Percentiles rank a stretch among this genome's conserved stretches.
phyloP scores from a whole-genome alignment of 192 early-diverging fungal genomes.

The Lobosporangium transversale region DNA sequence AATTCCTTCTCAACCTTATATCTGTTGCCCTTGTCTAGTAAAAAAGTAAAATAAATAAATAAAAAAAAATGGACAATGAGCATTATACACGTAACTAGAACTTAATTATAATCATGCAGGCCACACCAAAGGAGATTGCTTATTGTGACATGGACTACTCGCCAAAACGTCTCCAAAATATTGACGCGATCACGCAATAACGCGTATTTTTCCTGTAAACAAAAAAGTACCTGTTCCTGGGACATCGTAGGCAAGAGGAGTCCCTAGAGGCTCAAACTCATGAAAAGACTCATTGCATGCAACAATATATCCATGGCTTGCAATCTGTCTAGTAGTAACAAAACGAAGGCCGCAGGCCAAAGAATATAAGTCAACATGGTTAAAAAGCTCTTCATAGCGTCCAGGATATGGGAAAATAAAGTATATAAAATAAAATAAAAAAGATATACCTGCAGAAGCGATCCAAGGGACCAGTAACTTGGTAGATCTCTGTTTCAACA shows the following conservation, averaged over 20 bases:
- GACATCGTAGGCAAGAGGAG: conserved; percentile 64
- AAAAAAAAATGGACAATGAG: too few species aligned
- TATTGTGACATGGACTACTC: too few species aligned
- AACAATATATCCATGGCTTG: conserved; percentile 58
- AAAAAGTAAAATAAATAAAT: not conserved
- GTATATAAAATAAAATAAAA: not conserved
- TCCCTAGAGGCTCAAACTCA: conserved; percentile 66
- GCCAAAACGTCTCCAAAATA: too few species aligned
- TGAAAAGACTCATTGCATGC: conserved; percentile 72
- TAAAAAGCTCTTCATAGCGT: too few species aligned
- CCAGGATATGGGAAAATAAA: too few species aligned
- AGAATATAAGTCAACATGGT: too few species aligned
- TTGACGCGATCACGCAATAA: too few species aligned
- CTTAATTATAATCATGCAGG: too few species aligned
- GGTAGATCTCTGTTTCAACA: conserved; percentile 74
- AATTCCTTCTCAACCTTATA: conserved; percentile 69
- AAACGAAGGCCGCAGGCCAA: too few species aligned
- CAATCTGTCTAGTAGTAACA: conserved; percentile 24
- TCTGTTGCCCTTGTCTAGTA: conserved; percentile 65
- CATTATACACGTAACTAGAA: too few species aligned
- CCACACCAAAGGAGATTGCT: too few species aligned
- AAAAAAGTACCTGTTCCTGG: conserved; percentile 53
- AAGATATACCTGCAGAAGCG: conserved; percentile 62
- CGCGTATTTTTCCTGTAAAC: too few species aligned
- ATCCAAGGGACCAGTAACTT: conserved; percentile 70